phyloP scores from a whole-genome alignment of 2,329 filamentous ascomycete species.

The Tolypocladium pustulatum region DNA sequence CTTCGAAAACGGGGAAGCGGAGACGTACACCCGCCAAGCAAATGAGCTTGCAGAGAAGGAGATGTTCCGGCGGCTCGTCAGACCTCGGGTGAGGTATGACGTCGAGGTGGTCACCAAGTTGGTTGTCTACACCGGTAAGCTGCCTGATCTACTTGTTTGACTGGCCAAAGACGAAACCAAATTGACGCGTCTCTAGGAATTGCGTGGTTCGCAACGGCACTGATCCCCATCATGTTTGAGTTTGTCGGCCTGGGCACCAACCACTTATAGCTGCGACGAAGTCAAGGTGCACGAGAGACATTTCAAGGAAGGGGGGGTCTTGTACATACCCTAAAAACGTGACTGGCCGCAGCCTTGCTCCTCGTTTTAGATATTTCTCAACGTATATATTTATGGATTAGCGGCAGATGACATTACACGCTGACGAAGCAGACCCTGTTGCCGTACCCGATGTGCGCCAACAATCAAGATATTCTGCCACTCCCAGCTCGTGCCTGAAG shows the following conservation, averaged over 20 bases:
- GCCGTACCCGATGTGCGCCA: not conserved
- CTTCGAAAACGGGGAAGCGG: constrained; percentile 19
- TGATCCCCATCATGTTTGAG: constrained; percentile 65
- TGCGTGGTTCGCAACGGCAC: constrained; percentile 67
- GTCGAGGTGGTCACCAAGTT: constrained; percentile 98
- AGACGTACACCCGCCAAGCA: constrained; percentile 25
- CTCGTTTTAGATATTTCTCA: not conserved
- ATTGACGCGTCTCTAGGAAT: constrained; percentile 47
- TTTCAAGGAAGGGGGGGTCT: too few species aligned
- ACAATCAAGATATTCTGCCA: not conserved
- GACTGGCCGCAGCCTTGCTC: not conserved
- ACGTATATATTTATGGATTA: not conserved
- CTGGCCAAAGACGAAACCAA: constrained; percentile 3
- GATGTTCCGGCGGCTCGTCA: constrained; percentile 75
- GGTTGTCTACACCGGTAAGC: constrained; percentile 81
- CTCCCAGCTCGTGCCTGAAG: not conserved
- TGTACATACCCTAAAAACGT: too few species aligned
- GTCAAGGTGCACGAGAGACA: not conserved
- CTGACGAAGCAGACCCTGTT: not conserved
- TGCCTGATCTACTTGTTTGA: not conserved
- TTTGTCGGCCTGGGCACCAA: constrained; percentile 40
- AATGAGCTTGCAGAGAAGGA: constrained; percentile 57
- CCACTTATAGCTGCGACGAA: constrained; percentile 17
- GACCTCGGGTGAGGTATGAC: constrained; percentile 86
- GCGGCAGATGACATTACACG: not conserved